Evolutionary conservation across 2,329 filamentous ascomycete genomes (phyloP), one percentile per base, ranked within the genome.

Genomic region (Elsinoe arachidis): DNA sequence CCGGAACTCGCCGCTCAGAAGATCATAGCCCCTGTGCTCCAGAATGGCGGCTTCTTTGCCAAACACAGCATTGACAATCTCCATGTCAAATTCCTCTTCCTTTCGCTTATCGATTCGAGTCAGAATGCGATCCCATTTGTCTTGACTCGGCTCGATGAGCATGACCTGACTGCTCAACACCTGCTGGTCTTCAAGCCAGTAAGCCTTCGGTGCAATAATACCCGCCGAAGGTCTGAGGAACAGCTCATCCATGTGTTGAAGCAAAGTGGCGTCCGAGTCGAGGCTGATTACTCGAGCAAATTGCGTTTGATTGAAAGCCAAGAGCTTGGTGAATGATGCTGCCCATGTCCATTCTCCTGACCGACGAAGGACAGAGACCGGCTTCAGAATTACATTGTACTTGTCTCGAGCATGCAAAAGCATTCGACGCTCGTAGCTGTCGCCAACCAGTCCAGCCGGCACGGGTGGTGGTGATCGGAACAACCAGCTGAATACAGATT

Each of bases 131-230:
- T 15, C 43, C 23, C 61, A 63, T 10, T 58, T 59, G 2, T 58
- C 14, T 2, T 47, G 30, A 0, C 62, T 62, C 2, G 65, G 63
- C 43, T 63, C 34, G 14, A 63, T 60, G 10, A 66, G 59, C 15
- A 61, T 56, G 2, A 66, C 2, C 3, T 60, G 51, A 6, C 58
- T 47, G 17, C 55, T 59, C 10, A 65, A 55, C 9, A 62, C 61
- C n/a, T 39, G 21, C 2, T 52, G 14, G 0, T 79, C 79, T 4
- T 80, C 74, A 1, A 82, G 73, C 86, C 86, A 89, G 68, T 89
- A 88, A 7, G 86, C 86, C 33, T 83, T 80, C 1, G 86, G 84
- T 79, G 88, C 84, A 2, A 85, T 85, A 3, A 86, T 77, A 1
- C 78, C 73, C 1, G 78, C 76, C 1, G 73, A 67, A 0, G 86